phyloP scores from a whole-genome alignment of 176 grass and related monocot species.

The Eragrostis curvula region DNA sequence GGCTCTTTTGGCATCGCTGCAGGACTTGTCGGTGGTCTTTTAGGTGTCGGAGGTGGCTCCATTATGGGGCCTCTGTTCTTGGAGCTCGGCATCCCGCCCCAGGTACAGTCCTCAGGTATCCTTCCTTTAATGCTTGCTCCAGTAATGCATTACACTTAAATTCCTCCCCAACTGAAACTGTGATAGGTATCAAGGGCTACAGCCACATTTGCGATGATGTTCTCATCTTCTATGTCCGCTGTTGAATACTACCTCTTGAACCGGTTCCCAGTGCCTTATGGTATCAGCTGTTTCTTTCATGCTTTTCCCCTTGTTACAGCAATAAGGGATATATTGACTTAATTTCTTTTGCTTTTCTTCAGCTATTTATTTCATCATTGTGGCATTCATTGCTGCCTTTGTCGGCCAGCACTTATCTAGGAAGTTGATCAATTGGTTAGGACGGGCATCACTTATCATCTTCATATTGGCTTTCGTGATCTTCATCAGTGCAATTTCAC shows the following conservation, averaged over 20 bases:
- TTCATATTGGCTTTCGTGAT: constrained; percentile 90
- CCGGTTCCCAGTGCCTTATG: constrained; percentile 83
- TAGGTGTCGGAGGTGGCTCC: constrained; percentile 91
- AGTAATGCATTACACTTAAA: constrained; percentile 26
- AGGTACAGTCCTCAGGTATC: constrained; percentile 46
- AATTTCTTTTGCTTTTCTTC: constrained; percentile 28
- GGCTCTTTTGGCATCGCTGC: constrained; percentile 59
- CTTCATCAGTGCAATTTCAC: constrained; percentile 81
- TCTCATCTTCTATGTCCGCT: constrained; percentile 94
- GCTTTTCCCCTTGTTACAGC: neutral
- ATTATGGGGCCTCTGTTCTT: constrained; percentile 94
- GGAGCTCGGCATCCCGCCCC: constrained; percentile 90
- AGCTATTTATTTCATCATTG: constrained; percentile 64
- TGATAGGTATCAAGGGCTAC: constrained; percentile 95
- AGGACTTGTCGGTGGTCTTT: constrained; percentile 83
- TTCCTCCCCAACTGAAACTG: constrained; percentile 18
- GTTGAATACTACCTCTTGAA: constrained; percentile 92
- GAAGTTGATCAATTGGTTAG: constrained; percentile 71
- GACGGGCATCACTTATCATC: constrained; percentile 91
- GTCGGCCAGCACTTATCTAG: constrained; percentile 73
- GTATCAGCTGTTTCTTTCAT: constrained; percentile 36
- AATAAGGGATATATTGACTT: constrained; percentile 25
- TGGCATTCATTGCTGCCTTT: constrained; percentile 78
- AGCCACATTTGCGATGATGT: constrained; percentile 94
- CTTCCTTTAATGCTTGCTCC: neutral